Evolutionary conservation across 2,329 filamentous ascomycete genomes (phyloP).

Genomic region (Alternaria hordeiaustralica): DNA sequence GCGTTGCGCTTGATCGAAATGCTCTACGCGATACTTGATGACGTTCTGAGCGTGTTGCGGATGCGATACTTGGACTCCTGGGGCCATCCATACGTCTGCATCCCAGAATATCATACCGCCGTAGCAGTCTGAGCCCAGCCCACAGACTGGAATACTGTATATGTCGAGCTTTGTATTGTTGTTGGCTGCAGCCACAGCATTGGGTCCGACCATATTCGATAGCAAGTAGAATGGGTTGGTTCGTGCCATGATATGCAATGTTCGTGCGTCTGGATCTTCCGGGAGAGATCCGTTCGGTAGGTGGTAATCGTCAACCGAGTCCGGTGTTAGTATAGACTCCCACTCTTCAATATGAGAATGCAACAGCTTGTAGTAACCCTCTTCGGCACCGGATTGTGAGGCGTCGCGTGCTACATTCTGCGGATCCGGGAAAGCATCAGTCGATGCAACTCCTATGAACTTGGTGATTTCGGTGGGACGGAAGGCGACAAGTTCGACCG

Average conservation of each 20-base stretch:
- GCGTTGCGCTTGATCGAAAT: slow-evolving; percentile 64
- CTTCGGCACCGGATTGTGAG: slow-evolving; percentile 56
- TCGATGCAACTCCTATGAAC: slow-evolving; percentile 71
- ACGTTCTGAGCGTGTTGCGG: slow-evolving; percentile 68
- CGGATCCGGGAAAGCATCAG: slow-evolving; percentile 69
- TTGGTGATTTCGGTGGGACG: slow-evolving; percentile 66
- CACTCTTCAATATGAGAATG: slow-evolving; percentile 67
- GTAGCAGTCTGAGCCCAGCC: slow-evolving; percentile 71
- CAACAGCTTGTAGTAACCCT: slow-evolving; percentile 64
- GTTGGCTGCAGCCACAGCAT: slow-evolving; percentile 58
- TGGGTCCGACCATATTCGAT: slow-evolving; percentile 61
- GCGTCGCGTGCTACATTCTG: slow-evolving; percentile 62
- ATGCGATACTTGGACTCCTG: slow-evolving; percentile 68
- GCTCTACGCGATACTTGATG: slow-evolving; percentile 67
- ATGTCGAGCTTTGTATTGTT: slow-evolving; percentile 62
- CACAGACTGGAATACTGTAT: slow-evolving; percentile 72
- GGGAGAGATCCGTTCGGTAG: slow-evolving; percentile 65
- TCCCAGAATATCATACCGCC: slow-evolving; percentile 72
- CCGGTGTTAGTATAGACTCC: slow-evolving; percentile 64
- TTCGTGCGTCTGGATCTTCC: slow-evolving; percentile 61
- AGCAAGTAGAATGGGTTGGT: slow-evolving; percentile 65
- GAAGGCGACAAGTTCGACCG: slow-evolving; percentile 60
- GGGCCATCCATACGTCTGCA: slow-evolving; percentile 72
- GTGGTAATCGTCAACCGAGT: slow-evolving; percentile 69
- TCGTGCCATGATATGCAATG: slow-evolving; percentile 62